Evolutionary conservation across 768 basidiomycete genomes (phyloP).

Genomic region (Xanthoconium purpureum): DNA sequence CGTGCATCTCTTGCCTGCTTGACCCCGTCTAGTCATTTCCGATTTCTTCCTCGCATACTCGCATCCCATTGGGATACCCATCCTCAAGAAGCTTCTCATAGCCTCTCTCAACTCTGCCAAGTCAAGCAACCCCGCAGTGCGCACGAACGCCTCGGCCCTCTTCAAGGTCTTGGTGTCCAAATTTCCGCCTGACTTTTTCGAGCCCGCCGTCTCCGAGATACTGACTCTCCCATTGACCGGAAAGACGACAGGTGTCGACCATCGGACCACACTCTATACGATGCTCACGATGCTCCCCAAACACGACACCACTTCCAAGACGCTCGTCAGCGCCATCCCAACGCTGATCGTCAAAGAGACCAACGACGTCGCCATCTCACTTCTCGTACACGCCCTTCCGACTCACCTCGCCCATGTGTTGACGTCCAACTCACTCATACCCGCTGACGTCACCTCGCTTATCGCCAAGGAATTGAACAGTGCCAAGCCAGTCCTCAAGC

Average conservation of each 20-base stretch:
- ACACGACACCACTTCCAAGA: conserved; percentile 46
- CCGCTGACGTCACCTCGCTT: conserved; percentile 42
- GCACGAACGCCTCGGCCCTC: conserved; percentile 52
- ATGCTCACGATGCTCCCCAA: conserved; percentile 63
- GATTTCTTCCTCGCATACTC: conserved; percentile 57
- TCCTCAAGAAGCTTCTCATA: conserved; percentile 53
- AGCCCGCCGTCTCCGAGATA: conserved; percentile 58
- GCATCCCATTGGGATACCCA: conserved; percentile 44
- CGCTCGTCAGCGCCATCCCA: conserved; percentile 38
- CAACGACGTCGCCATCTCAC: conserved; percentile 59
- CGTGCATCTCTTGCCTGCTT: not conserved
- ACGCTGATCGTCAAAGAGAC: conserved; percentile 68
- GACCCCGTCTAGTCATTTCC: conserved; percentile 43
- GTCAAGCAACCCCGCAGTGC: conserved; percentile 64
- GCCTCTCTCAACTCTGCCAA: conserved; percentile 68
- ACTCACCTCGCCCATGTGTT: conserved; percentile 60
- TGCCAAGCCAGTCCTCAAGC: conserved; percentile 53
- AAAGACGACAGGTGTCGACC: conserved; percentile 86
- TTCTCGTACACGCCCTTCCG: conserved; percentile 53
- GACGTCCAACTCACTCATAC: conserved; percentile 37
- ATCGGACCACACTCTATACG: conserved; percentile 74
- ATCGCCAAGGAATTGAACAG: conserved; percentile 72
- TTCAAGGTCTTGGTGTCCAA: conserved; percentile 48
- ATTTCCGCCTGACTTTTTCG: conserved; percentile 37
- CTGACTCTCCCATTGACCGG: conserved; percentile 73